These are phyloP conservation scores for Sclerospora graminicola DNA, from an alignment of 352 stramenopile genomes.

Conservation along the genomic window DNA sequence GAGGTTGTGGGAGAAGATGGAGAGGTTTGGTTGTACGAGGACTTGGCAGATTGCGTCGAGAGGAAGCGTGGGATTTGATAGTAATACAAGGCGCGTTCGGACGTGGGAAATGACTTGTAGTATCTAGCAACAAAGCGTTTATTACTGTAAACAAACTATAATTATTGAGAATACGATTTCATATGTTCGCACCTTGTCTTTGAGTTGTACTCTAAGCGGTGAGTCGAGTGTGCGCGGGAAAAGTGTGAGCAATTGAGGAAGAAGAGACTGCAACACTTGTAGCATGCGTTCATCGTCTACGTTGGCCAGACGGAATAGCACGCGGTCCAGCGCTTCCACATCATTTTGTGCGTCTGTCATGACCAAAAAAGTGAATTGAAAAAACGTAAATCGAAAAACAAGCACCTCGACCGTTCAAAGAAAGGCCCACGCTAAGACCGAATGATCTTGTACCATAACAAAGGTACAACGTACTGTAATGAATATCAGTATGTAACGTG, in stretches of 20 bases:
- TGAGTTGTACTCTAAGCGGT: constrained; percentile 37
- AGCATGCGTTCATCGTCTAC: constrained; percentile 55
- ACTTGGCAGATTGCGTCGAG: constrained; percentile 35
- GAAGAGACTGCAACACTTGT: constrained; percentile 44
- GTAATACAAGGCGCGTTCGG: constrained; percentile 57
- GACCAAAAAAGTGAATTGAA: no score
- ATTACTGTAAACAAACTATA: no score
- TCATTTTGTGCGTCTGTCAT: constrained; percentile 30
- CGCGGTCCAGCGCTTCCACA: constrained; percentile 56
- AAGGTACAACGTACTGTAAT: no score
- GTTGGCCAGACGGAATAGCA: constrained; percentile 70
- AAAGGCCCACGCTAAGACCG: no score
- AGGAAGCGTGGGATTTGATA: constrained; percentile 37
- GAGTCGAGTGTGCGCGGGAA: constrained; percentile 33
- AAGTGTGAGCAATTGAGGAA: constrained; percentile 56
- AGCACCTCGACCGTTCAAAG: no score
- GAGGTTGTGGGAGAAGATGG: constrained; percentile 55
- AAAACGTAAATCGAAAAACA: no score
- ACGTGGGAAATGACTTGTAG: constrained; percentile 63
- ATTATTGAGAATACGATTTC: no score
- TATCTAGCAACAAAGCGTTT: constrained; percentile 33
- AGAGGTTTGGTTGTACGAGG: constrained; percentile 27
- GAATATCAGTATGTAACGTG: no score
- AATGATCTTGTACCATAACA: no score
- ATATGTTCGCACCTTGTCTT: constrained; percentile 45